A percentile compares a stretch with the other conserved stretches of the same genome.
These are phyloP conservation scores for Didymellaceae sp. DNA, from an alignment of 2,329 filamentous ascomycete genomes.

Conservation along the genomic window DNA sequence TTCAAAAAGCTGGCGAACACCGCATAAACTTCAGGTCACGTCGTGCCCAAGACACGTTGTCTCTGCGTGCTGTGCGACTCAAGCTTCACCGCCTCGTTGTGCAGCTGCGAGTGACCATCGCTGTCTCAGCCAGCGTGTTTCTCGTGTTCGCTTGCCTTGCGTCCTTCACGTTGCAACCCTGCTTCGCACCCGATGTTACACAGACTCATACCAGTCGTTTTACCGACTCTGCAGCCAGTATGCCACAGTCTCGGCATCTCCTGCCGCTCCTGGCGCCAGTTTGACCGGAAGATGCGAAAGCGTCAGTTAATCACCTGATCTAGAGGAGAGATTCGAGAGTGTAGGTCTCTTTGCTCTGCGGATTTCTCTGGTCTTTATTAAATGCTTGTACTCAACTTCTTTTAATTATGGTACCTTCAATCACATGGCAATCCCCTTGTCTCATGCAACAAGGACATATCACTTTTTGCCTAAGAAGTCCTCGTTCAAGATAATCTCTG, in stretches of 20 bases:
- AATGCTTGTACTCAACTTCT: too few species aligned
- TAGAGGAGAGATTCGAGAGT: too few species aligned
- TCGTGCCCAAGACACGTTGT: conserved; percentile 3
- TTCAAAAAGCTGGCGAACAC: background rate
- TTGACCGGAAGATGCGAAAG: too few species aligned
- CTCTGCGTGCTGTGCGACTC: conserved; percentile 10
- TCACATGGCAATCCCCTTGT: too few species aligned
- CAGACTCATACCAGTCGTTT: background rate
- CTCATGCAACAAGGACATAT: too few species aligned
- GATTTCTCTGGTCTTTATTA: too few species aligned
- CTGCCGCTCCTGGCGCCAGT: too few species aligned
- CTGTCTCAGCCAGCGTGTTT: conserved; percentile 12
- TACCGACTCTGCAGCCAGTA: conserved; percentile 2
- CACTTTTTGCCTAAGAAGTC: too few species aligned
- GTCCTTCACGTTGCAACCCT: conserved; percentile 15
- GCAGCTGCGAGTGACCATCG: conserved; percentile 2
- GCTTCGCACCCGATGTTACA: conserved; percentile 2
- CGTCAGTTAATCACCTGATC: too few species aligned
- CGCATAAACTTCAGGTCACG: background rate
- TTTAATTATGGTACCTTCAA: too few species aligned
- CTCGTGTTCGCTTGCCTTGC: conserved; percentile 1
- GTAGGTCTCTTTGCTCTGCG: too few species aligned
- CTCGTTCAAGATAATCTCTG: too few species aligned
- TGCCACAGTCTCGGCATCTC: conserved; percentile 4
- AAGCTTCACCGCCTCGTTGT: conserved; percentile 1